Evolutionary conservation across 805 yeast species (phyloP).

Genomic region (Blastobotrys attinorum): DNA sequence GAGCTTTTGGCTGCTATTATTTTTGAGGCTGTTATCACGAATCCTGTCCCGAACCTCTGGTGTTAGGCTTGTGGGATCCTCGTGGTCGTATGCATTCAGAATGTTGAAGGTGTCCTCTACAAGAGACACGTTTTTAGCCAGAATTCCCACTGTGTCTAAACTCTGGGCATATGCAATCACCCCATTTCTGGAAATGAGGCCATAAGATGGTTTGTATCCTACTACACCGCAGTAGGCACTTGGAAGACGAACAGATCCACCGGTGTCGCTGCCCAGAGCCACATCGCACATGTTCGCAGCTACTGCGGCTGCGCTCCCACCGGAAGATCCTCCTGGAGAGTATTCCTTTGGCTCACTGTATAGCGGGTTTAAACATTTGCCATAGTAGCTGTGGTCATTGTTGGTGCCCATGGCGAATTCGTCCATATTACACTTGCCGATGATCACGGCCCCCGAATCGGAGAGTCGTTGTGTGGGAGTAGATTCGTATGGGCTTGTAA

Average conservation of each 20-base stretch:
- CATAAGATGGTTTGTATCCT: conserved; percentile 94
- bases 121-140: conserved; percentile 43
- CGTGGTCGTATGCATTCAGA: conserved; percentile 53
- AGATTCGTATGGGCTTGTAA: conserved; percentile 72
- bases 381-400: conserved; percentile 29
- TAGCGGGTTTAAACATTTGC: conserved; percentile 35
- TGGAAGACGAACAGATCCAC: conserved; percentile 92
- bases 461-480: conserved; percentile 56
- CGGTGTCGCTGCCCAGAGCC: conserved; percentile 92
- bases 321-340: conserved; percentile 86
- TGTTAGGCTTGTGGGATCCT: conserved; percentile 64
- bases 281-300: conserved; percentile 62
- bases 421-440: conserved; percentile 88
- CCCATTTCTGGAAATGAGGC: conserved; percentile 87
- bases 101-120: conserved; percentile 44
- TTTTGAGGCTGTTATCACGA: background rate
- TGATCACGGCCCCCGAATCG: conserved; percentile 39
- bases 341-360: conserved; percentile 31
- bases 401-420: conserved; percentile 93
- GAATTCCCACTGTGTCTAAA: conserved; percentile 86
- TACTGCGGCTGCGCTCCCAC: conserved; percentile 93
- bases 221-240: conserved; percentile 76
- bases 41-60: conserved; percentile 6
- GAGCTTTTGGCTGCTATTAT: background rate
- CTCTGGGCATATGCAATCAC: conserved; percentile 90